These are phyloP conservation scores for Microascus cirrosus DNA, from an alignment of 2,329 filamentous ascomycete genomes.

Conservation along the genomic window DNA sequence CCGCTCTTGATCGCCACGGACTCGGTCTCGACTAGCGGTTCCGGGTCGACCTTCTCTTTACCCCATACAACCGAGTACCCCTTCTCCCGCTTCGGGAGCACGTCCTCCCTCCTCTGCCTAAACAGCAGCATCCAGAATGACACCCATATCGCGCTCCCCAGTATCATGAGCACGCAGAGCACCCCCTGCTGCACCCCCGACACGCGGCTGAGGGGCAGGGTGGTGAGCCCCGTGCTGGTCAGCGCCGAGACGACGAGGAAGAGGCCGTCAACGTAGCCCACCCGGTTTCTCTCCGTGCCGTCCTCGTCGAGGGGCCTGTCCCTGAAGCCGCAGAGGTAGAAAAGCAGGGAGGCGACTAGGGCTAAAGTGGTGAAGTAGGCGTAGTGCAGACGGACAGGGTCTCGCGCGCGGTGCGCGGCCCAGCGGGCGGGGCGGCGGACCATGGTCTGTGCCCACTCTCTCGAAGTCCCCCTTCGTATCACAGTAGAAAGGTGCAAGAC, in stretches of 20 bases:
- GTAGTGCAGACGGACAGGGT: conserved; percentile 34
- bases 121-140: conserved; percentile 52
- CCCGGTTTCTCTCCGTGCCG: conserved; percentile 26
- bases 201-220: conserved; percentile 50
- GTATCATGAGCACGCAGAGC: conserved; percentile 52
- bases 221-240: conserved; percentile 57
- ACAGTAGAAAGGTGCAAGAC: no score
- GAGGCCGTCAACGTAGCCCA: conserved; percentile 53
- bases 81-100: not conserved
- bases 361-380: conserved; percentile 49
- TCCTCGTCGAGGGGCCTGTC: no score
- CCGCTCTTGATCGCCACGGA: not conserved
- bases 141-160: conserved; percentile 58
- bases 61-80: conserved; percentile 7
- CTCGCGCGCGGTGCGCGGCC: conserved; percentile 32
- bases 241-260: conserved; percentile 58
- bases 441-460: not conserved
- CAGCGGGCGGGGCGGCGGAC: conserved; percentile 39
- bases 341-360: conserved; percentile 45
- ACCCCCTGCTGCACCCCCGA: conserved; percentile 59
- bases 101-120: conserved; percentile 25
- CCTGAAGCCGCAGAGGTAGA: conserved; percentile 42
- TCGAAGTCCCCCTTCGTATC: no score
- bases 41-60: conserved; percentile 1
- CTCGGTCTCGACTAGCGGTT: not conserved